Base-by-base conservation (phyloP, 2,329 filamentous ascomycete genomes). In the Colletotrichum lindemuthianum region DNA sequence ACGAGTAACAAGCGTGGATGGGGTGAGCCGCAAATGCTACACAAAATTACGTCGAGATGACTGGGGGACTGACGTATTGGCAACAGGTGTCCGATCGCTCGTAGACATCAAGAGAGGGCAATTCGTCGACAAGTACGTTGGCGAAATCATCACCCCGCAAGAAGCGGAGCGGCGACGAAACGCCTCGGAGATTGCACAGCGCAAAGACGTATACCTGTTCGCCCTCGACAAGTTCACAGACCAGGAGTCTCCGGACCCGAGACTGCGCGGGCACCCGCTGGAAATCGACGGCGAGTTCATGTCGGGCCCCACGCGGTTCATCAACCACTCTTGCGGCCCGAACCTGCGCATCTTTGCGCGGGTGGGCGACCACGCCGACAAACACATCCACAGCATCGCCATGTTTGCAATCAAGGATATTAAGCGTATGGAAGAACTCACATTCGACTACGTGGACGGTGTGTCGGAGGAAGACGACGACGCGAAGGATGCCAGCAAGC, bases 271-370 rank as follows among this genome's bases (percentile, higher is more conserved):
- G 0, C 78, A 83, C 6, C 82, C 87, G 13, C 77, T 90, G 4
- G 87, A 89, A 68, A 84, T 89, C 0, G 88, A 89, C 60, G 92
- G 92, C 10, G 89, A 94, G 73, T 91, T 90, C 74, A 88, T 90
- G 81, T 91, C 92, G 1, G 91, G 91, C 0, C 90, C 91, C 0
- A 92, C 91, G 0, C 86, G 92, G 3, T 96, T 95, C 75, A 91
- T 95, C 74, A 96, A 96, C 70, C 92, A 96, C 74, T 91, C 87
- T 2, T 95, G 92, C 73, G 86, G 92, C 5, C 92, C 92, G 0
- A 95, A 94, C 71, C 84, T 93, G 72, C 83, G 90, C 12, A 92
- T 93, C 65, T 95, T 94, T 75, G 91, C 90, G 0, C 87, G 92
- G 1, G 90, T 92, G 2, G 91, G 90, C 54, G 92, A 94, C 71